These are phyloP conservation scores for Marasmius sp. DNA, from an alignment of 1,284 basidiomycete genomes.

Conservation along the genomic window DNA sequence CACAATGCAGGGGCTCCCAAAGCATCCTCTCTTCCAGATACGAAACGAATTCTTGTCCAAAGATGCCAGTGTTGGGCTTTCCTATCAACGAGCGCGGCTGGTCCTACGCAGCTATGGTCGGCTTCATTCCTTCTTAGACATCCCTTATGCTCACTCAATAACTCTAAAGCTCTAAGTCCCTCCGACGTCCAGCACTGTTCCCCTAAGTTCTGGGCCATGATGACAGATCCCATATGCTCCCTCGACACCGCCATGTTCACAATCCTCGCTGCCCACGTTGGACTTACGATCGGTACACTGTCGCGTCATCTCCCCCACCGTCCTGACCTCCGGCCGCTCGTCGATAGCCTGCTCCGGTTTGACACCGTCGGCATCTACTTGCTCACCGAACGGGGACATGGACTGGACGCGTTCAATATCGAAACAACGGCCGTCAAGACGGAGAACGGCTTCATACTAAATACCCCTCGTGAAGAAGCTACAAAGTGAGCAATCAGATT, in stretches of 20 bases:
- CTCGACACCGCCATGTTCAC: slow-evolving; percentile 50
- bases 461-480: slow-evolving; percentile 54
- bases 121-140: slow-evolving; percentile 15
- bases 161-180: slow-evolving; percentile 35
- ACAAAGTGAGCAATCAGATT: slow-evolving; percentile 43
- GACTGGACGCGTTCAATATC: slow-evolving; percentile 57
- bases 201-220: slow-evolving; percentile 45
- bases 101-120: slow-evolving; percentile 48
- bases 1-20: slow-evolving; percentile 34
- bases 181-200: slow-evolving; percentile 47
- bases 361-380: slow-evolving; percentile 51
- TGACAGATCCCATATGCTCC: slow-evolving; percentile 48
- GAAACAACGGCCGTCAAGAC: slow-evolving; percentile 59
- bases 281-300: slow-evolving; percentile 49
- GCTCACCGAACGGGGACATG: slow-evolving; percentile 57
- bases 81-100: slow-evolving; percentile 46
- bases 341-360: slow-evolving; percentile 45
- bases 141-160: slow-evolving; percentile 9
- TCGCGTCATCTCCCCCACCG: slow-evolving; percentile 44
- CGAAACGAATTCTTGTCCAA: slow-evolving; percentile 40
- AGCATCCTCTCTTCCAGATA: slow-evolving; percentile 44
- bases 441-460: slow-evolving; percentile 46
- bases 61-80: slow-evolving; percentile 45
- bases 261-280: slow-evolving; percentile 46
- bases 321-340: slow-evolving; percentile 45